Evolutionary conservation across 768 basidiomycete genomes (phyloP).

Genomic region (Lactarius sp.): DNA sequence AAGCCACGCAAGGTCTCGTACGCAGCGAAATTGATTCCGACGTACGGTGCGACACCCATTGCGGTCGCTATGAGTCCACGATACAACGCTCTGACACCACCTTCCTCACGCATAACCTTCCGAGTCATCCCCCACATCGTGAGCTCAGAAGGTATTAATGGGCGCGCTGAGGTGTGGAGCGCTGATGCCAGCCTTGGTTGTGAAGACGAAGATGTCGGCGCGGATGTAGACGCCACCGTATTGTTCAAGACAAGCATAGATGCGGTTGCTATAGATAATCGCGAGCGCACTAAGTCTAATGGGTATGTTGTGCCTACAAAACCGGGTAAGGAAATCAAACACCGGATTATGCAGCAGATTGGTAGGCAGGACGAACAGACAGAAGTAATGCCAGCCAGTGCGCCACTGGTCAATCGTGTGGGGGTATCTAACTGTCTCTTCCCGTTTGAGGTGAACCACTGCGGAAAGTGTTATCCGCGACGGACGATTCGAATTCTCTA

Average conservation of each 20-base stretch:
- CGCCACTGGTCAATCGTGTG: constrained; percentile 78
- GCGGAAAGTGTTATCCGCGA: constrained; percentile 2
- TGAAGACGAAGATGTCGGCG: constrained; percentile 30
- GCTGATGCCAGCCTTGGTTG: constrained; percentile 43
- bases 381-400: constrained; percentile 89
- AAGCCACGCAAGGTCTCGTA: constrained; percentile 79
- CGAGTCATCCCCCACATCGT: constrained; percentile 86
- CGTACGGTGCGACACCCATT: constrained; percentile 85
- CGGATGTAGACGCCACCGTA: constrained; percentile 23
- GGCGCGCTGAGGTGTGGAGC: constrained; percentile 51
- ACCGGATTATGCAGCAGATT: neutral
- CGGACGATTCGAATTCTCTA: neutral
- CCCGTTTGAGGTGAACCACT: constrained; percentile 71
- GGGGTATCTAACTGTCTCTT: constrained; percentile 81
- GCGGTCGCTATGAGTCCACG: constrained; percentile 82
- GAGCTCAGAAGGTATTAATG: constrained; percentile 43
- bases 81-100: constrained; percentile 82
- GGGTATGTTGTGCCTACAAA: constrained; percentile 78
- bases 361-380: constrained; percentile 60
- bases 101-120: constrained; percentile 89
- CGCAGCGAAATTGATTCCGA: constrained; percentile 88
- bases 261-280: constrained; percentile 92
- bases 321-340: constrained; percentile 4
- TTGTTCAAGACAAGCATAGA: constrained; percentile 42
- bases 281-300: constrained; percentile 86